Evolutionary conservation across 495 filamentous ascomycete genomes (phyloP).

Genomic region (Tuber umbilicatum): DNA sequence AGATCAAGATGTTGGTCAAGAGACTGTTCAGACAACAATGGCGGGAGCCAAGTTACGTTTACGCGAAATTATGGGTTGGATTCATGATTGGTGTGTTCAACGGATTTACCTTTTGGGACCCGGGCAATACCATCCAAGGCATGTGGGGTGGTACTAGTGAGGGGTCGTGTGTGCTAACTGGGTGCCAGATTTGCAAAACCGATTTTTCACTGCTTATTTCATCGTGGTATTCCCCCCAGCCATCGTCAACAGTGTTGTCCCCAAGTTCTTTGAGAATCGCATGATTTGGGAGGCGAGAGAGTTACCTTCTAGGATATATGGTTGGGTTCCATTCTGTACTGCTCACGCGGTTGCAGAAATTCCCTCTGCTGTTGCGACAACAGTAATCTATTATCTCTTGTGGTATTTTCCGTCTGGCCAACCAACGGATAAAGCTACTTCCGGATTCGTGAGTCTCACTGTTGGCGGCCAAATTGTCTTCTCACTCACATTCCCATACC

Average conservation of each 20-base stretch:
- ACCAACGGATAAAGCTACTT: constrained; percentile 57
- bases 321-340: constrained; percentile 74
- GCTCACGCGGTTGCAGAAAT: constrained; percentile 72
- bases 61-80: constrained; percentile 61
- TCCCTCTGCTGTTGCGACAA: constrained; percentile 59
- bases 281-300: constrained; percentile 71
- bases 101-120: constrained; percentile 79
- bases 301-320: constrained; percentile 69
- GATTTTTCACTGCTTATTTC: constrained; percentile 71
- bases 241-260: constrained; percentile 64
- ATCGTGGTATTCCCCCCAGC: constrained; percentile 69
- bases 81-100: constrained; percentile 65
- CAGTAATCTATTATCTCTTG: constrained; percentile 62
- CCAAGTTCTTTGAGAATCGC: constrained; percentile 73
- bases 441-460: not conserved
- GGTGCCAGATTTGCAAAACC: constrained; percentile 64
- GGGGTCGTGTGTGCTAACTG: not conserved
- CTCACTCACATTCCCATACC: constrained; percentile 44
- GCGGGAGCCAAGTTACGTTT: constrained; percentile 62
- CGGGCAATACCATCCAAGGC: constrained; percentile 53
- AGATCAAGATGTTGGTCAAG: constrained; percentile 54
- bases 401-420: constrained; percentile 79
- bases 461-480: not conserved
- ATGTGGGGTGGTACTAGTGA: not conserved
- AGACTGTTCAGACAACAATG: constrained; percentile 61